Percentiles rank a stretch among this genome's conserved stretches.
phyloP scores from a whole-genome alignment of 192 early-diverging fungal genomes.

The Kappamyces sp. region DNA sequence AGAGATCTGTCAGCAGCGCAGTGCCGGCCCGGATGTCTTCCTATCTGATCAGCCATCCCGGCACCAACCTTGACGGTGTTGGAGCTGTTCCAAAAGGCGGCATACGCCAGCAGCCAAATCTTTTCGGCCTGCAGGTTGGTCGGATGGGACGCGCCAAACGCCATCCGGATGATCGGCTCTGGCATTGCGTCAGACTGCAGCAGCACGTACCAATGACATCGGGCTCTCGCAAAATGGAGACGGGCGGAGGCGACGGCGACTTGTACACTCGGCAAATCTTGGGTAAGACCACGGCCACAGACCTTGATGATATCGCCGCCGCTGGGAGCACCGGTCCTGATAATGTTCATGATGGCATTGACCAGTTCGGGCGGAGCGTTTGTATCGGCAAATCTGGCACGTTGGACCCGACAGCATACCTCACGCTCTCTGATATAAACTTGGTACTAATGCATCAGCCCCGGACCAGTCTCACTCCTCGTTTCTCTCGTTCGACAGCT shows the following conservation, averaged over 20 bases:
- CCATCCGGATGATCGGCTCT: constrained; percentile 1
- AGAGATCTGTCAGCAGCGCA: not conserved
- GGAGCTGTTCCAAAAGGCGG: not conserved
- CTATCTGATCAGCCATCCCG: not conserved
- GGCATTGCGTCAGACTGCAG: not conserved
- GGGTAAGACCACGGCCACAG: not conserved
- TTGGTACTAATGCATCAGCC: constrained; percentile 4
- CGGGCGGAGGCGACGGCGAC: not conserved
- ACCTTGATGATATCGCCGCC: constrained; percentile 17
- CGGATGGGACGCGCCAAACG: constrained; percentile 11
- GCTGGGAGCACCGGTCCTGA: constrained; percentile 4
- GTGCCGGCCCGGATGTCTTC: not conserved
- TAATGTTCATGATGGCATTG: constrained; percentile 12
- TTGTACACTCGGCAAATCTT: constrained; percentile 11
- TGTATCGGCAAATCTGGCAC: not conserved
- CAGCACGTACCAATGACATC: constrained; percentile 7
- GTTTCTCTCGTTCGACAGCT: constrained; percentile 1
- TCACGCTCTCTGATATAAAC: constrained; percentile 6
- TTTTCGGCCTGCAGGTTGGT: constrained; percentile 8
- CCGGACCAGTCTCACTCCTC: not conserved
- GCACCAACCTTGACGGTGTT: not conserved
- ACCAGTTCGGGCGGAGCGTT: not conserved
- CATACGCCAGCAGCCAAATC: constrained; percentile 14
- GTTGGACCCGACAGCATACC: not conserved
- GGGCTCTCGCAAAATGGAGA: not conserved